These are phyloP conservation scores for Botryotinia narcissicola DNA, from an alignment of 2,329 filamentous ascomycete genomes.

Conservation along the genomic window DNA sequence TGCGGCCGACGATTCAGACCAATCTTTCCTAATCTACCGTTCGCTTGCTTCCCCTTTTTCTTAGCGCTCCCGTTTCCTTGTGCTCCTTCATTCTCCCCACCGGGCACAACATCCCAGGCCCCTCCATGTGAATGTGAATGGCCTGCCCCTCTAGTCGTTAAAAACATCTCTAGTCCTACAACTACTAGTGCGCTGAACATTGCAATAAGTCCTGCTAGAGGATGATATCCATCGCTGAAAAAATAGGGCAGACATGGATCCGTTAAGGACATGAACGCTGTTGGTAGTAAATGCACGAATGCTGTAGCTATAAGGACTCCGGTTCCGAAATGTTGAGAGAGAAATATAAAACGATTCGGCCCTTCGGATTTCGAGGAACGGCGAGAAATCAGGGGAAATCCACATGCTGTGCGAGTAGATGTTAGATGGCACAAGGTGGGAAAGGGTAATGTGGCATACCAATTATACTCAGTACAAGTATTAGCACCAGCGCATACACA, in stretches of 20 bases:
- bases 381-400: slow-evolving; percentile 38
- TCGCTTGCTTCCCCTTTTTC: slow-evolving; percentile 30
- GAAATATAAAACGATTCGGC: slow-evolving; percentile 46
- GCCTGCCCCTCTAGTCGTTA: slow-evolving; percentile 67
- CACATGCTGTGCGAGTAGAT: slow-evolving; percentile 35
- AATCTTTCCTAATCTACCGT: slow-evolving; percentile 33
- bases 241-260: slow-evolving; percentile 69
- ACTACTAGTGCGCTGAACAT: slow-evolving; percentile 82
- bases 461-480: slow-evolving; percentile 53
- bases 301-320: slow-evolving; percentile 84
- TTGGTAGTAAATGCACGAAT: slow-evolving; percentile 69
- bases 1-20: slow-evolving; percentile 44
- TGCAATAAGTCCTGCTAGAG: slow-evolving; percentile 76
- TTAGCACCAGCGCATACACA: slow-evolving; percentile 56
- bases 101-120: slow-evolving; percentile 33
- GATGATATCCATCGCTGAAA: slow-evolving; percentile 76
- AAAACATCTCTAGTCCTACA: slow-evolving; percentile 83
- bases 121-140: slow-evolving; percentile 56
- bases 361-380: slow-evolving; percentile 34
- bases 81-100: slow-evolving; percentile 43
- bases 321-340: slow-evolving; percentile 70
- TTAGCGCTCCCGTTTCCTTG: slow-evolving; percentile 33
- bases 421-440: slow-evolving; percentile 14
- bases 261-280: slow-evolving; percentile 58
- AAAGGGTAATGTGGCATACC: slow-evolving; percentile 36